Base-by-base conservation (phyloP, 805 yeast species). In the Blastobotrys terrestris region DNA sequence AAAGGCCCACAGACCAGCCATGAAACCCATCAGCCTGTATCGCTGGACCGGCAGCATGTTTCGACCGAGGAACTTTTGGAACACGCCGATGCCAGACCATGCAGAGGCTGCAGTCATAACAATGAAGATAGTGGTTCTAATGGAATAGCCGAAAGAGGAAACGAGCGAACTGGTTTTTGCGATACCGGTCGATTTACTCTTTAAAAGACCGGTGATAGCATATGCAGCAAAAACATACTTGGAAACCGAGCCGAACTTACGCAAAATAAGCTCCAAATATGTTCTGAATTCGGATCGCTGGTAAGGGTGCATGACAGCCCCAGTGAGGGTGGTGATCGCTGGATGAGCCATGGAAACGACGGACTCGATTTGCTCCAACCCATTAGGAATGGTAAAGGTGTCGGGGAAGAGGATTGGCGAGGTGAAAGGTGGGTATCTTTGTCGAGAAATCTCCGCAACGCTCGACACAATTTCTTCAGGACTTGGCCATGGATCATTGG, bases 1-100 rank as follows among this genome's bases (percentile, higher is more conserved):
- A 26, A 66, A 60, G 1, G 73, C 71, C 73, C 74, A 71, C 46
- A 71, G 61, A 2, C 76, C 76, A n/a, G 72, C 67, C 43, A 68
- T 51, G 54, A 69, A 64, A n/a, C 75, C 76, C 52, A 72, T 68
- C 39, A 71, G 43, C 21, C 69, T 57, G 62, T 67, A 67, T n/a
- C 76, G 68, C 15, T 56, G 53, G 15, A 55, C 55, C 50, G 73
- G 66, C 48, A 61, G 48, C 39, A 67, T 51, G 31, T 54, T 58
- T 52, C 60, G 59, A 20, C 69, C 66, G 18, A 72, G 57, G 50
- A 70, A 13, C 50, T 54, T 51, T 53, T 71, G 72, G 26, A 65
- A 56, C 18, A 65, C 55, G 31, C 69, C 72, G 15, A 72, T 61
- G 11, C 76, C 76, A 7, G 67, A 64, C 72, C 74, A 68, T 1